A percentile compares a stretch with the other conserved stretches of the same genome.
Evolutionary conservation across 305 asterid species (phyloP).

Genomic region (Fraxinus dipetala): DNA sequence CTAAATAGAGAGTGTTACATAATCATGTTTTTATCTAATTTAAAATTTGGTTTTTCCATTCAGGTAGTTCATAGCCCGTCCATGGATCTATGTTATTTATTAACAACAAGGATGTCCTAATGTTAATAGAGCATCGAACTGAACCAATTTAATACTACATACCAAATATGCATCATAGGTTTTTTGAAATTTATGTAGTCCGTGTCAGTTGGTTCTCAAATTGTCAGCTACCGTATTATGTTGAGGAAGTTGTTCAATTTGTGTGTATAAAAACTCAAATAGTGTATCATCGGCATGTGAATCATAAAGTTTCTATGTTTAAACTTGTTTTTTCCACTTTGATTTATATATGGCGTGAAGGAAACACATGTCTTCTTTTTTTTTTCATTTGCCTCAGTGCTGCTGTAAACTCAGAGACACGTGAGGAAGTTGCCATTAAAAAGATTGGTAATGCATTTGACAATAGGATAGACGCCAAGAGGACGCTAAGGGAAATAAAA

Average conservation of each 20-base stretch:
- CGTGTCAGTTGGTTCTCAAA: neutral
- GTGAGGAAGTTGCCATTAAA: constrained; percentile 43
- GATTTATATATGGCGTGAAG: neutral
- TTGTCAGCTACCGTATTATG: neutral
- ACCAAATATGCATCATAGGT: neutral
- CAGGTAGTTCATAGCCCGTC: no score
- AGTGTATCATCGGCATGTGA: neutral
- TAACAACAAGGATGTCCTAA: no score
- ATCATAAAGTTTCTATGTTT: neutral
- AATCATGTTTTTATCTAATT: no score
- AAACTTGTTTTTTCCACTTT: neutral
- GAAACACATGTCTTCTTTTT: neutral
- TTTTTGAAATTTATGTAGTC: neutral
- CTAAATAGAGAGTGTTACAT: no score
- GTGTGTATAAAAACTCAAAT: neutral
- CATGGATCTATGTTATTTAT: no score
- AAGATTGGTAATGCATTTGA: constrained; percentile 41
- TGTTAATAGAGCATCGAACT: no score
- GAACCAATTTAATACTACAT: no score
- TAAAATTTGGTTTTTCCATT: no score
- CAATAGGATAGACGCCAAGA: constrained; percentile 36
- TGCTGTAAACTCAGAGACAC: constrained; percentile 43
- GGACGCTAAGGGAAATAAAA: constrained; percentile 43
- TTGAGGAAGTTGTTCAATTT: neutral
- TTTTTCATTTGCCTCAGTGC: constrained; percentile 26